These are phyloP conservation scores for Boletus insuetus DNA, from an alignment of 768 basidiomycete species.

Conservation along the genomic window DNA sequence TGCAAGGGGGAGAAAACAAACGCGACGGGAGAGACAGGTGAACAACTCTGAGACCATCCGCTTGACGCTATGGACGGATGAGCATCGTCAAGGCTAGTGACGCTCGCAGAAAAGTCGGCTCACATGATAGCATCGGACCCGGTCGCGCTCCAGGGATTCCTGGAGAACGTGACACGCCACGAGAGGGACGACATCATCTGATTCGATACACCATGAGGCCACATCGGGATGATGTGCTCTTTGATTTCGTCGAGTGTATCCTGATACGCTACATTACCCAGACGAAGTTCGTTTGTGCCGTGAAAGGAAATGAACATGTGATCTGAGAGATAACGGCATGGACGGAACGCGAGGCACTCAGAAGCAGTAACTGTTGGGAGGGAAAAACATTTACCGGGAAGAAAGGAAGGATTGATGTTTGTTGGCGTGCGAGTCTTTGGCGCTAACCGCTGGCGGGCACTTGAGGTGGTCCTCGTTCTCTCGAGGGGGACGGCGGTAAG, in stretches of 20 bases:
- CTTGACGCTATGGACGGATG: conserved; percentile 48
- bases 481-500: conserved; percentile 28
- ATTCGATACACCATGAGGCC: conserved; percentile 60
- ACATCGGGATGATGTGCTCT: conserved; percentile 54
- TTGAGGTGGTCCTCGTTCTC: conserved; percentile 44
- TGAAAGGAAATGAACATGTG: conserved; percentile 73
- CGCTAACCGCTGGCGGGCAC: conserved; percentile 29
- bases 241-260: conserved; percentile 58
- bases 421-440: conserved; percentile 35
- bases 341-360: conserved; percentile 22
- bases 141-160: conserved; percentile 64
- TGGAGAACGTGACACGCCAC: conserved; percentile 65
- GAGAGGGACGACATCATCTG: conserved; percentile 37
- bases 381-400: conserved; percentile 24
- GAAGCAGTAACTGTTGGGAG: conserved; percentile 9
- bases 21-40: conserved; percentile 55
- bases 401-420: conserved; percentile 35
- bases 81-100: conserved; percentile 2
- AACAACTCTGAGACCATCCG: conserved; percentile 61
- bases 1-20: conserved; percentile 31
- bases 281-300: conserved; percentile 58
- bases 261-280: conserved; percentile 46
- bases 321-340: conserved; percentile 39
- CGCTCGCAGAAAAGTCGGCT: conserved; percentile 14
- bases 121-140: conserved; percentile 56